Evolutionary conservation across 805 yeast genomes (phyloP).

Genomic region (Kodamaea fukazawae): DNA sequence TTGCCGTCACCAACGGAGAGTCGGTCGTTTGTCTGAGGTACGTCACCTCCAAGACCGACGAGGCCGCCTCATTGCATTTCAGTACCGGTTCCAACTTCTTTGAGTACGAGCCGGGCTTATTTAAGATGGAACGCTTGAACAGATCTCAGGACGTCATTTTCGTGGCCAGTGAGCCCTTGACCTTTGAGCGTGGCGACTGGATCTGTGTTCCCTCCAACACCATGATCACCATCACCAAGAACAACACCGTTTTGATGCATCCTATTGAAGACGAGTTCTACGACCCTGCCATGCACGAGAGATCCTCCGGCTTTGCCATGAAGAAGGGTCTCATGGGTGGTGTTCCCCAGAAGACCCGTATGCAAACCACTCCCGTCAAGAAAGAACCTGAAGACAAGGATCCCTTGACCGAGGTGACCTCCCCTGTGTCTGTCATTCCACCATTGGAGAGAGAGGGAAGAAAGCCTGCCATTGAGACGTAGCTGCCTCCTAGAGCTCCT

Average conservation of each 20-base stretch:
- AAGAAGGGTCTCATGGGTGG: conserved; percentile 92
- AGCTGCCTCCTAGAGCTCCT: no score
- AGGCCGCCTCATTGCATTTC: conserved; percentile 94
- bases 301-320: conserved; percentile 82
- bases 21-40: conserved; percentile 85
- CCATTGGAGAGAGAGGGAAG: conserved; percentile 40
- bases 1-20: conserved; percentile 93
- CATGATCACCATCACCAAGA: conserved; percentile 67
- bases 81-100: conserved; percentile 89
- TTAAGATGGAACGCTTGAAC: conserved; percentile 90
- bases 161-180: conserved; percentile 95
- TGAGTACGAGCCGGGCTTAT: conserved; percentile 88
- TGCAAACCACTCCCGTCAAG: conserved; percentile 11
- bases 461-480: conserved; percentile 5
- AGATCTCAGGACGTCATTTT: conserved; percentile 92
- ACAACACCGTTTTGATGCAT: conserved; percentile 82
- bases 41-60: conserved; percentile 84
- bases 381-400: no score
- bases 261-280: conserved; percentile 90
- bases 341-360: conserved; percentile 58
- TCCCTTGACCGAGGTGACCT: conserved; percentile 18
- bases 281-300: conserved; percentile 61
- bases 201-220: conserved; percentile 94
- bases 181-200: conserved; percentile 98
- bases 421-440: conserved; percentile 28